Percentiles rank a stretch among this genome's conserved stretches.
These are phyloP conservation scores for Phytophthora pinifolia DNA, from an alignment of 352 stramenopile species.

Conservation along the genomic window DNA sequence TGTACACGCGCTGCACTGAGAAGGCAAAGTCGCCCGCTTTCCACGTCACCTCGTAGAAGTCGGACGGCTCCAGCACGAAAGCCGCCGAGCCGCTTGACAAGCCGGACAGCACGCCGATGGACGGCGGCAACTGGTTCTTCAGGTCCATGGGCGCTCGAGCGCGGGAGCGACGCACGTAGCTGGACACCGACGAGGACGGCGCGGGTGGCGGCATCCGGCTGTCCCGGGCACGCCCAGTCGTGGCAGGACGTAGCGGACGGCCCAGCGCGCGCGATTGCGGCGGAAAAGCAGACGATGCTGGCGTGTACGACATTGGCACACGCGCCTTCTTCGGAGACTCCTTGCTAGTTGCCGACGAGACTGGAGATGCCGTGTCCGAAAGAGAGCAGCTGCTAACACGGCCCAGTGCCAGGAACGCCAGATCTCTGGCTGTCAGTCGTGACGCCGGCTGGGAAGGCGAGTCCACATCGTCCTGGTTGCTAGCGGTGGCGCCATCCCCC, in stretches of 20 bases:
- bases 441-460: slow-evolving; percentile 13
- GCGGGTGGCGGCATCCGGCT: slow-evolving; percentile 15
- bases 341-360: slow-evolving; percentile 21
- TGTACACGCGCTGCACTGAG: slow-evolving; percentile 71
- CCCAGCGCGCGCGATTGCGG: slow-evolving; percentile 22
- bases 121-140: slow-evolving; percentile 58
- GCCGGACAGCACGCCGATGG: slow-evolving; percentile 59
- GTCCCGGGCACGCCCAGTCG: slow-evolving; percentile 14
- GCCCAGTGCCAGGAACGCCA: slow-evolving; percentile 34
- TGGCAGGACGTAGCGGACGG: slow-evolving; percentile 24
- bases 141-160: slow-evolving; percentile 45
- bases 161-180: slow-evolving; percentile 41
- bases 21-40: slow-evolving; percentile 68
- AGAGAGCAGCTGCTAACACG: slow-evolving; percentile 23
- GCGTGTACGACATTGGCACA: slow-evolving; percentile 32
- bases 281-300: slow-evolving; percentile 27
- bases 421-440: slow-evolving; percentile 30
- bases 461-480: slow-evolving; percentile 17
- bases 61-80: slow-evolving; percentile 51
- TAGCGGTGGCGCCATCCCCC: slow-evolving; percentile 1
- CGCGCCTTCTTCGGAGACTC: slow-evolving; percentile 9
- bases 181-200: slow-evolving; percentile 18
- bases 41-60: slow-evolving; percentile 69
- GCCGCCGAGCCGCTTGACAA: slow-evolving; percentile 59
- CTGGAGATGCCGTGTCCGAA: slow-evolving; percentile 27